Percentiles rank a stretch among this genome's conserved stretches.
These are phyloP conservation scores for Dentipellis fragilis DNA, from an alignment of 768 basidiomycete genomes.

Conservation along the genomic window DNA sequence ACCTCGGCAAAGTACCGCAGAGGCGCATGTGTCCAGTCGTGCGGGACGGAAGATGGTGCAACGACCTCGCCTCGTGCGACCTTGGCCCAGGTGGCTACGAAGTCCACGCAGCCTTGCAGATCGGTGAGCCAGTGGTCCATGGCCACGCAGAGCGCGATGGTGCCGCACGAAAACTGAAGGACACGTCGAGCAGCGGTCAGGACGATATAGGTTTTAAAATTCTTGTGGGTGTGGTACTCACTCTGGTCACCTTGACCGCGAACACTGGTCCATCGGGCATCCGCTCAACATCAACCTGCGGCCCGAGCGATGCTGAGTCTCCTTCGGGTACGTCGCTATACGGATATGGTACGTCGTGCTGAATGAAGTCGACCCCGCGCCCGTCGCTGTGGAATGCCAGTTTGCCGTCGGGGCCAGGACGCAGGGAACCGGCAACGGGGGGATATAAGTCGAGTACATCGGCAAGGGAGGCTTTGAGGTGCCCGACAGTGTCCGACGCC, in stretches of 20 bases:
- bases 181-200: not conserved
- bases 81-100: not conserved
- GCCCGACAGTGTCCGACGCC: not conserved
- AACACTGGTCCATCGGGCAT: not conserved
- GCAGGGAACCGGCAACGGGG: not conserved
- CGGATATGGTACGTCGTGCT: not conserved
- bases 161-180: not conserved
- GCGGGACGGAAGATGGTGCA: not conserved
- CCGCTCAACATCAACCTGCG: not conserved
- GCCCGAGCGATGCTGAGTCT: not conserved
- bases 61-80: not conserved
- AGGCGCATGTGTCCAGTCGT: not conserved
- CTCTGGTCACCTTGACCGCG: not conserved
- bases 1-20: not conserved
- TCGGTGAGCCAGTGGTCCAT: not conserved
- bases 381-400: not conserved
- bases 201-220: not conserved
- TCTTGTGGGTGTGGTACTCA: not conserved
- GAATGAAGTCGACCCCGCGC: not conserved
- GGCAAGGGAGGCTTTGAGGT: not conserved
- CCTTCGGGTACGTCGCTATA: not conserved
- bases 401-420: not conserved
- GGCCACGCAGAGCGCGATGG: not conserved
- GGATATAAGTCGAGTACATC: not conserved
- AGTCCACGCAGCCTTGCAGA: not conserved